Evolutionary conservation across 2,329 filamentous ascomycete genomes (phyloP).

Genomic region (Ophiostoma angusticollis): DNA sequence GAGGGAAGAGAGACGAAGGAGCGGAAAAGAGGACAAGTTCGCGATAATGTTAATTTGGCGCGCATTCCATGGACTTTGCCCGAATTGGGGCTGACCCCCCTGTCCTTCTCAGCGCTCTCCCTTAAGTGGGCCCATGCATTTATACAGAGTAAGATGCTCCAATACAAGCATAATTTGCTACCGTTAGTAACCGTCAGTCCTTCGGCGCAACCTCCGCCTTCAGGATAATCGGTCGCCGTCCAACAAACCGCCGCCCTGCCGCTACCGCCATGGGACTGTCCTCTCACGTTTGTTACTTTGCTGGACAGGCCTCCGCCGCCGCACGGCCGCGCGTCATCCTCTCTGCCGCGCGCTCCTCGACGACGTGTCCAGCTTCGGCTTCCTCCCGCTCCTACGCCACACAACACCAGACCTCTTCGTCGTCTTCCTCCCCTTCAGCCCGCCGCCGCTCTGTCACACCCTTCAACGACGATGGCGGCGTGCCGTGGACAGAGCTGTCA

Average conservation of each 20-base stretch:
- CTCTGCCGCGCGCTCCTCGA: neutral
- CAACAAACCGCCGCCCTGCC: no score
- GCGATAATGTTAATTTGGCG: conserved; percentile 10
- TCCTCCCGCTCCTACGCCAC: conserved; percentile 37
- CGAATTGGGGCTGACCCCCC: no score
- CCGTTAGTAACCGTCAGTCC: no score
- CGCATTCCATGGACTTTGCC: no score
- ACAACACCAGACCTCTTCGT: conserved; percentile 32
- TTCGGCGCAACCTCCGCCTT: neutral
- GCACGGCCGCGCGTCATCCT: neutral
- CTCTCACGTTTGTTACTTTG: conserved; percentile 2
- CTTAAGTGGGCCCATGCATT: no score
- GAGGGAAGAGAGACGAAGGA: neutral
- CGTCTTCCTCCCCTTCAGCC: conserved; percentile 26
- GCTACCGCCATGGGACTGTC: conserved; percentile 8
- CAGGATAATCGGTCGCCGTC: conserved; percentile 1
- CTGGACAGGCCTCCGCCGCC: conserved; percentile 2
- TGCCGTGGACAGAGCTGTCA: conserved; percentile 70
- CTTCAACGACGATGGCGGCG: conserved; percentile 71
- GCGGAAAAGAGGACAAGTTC: conserved; percentile 13
- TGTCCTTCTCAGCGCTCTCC: no score
- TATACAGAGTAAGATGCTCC: no score
- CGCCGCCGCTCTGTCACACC: conserved; percentile 63
- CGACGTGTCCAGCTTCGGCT: conserved; percentile 13
- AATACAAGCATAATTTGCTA: no score